A percentile compares a stretch with the other conserved stretches of the same genome.
Conservation (phyloP, 768 basidiomycete genomes). For the Rhodotorula kratochvilovae region DNA sequence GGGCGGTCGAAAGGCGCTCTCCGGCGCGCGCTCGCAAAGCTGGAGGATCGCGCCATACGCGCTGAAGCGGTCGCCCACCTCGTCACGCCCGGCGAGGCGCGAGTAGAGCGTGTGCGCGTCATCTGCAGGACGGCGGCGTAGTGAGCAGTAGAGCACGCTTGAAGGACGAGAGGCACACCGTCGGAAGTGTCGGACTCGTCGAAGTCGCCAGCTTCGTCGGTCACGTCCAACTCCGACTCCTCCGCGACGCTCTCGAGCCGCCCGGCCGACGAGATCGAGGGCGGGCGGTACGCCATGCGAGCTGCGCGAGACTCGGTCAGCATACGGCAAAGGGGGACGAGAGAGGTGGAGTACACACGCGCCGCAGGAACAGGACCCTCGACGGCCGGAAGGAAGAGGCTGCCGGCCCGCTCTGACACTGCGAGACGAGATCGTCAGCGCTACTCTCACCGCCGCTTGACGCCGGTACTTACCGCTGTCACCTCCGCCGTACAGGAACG, state of each 20-base stretch:
- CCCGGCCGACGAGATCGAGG: too few species aligned
- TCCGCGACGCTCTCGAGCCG: background rate
- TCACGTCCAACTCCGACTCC: background rate
- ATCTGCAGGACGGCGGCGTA: background rate
- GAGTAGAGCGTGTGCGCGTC: conserved; percentile 7
- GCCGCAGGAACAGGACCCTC: background rate
- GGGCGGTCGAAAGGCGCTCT: conserved; percentile 14
- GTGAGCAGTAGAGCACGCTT: background rate
- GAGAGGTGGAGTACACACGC: too few species aligned
- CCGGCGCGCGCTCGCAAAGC: conserved; percentile 17
- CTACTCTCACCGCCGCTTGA: too few species aligned
- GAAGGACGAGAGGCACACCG: background rate
- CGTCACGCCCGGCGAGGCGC: background rate
- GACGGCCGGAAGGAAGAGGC: conserved; percentile 9
- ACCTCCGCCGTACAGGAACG: conserved; percentile 12
- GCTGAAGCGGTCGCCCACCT: conserved; percentile 20
- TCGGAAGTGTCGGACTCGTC: background rate
- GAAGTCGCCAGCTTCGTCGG: background rate
- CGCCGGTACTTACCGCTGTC: background rate
- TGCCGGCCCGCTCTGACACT: background rate
- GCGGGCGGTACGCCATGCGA: too few species aligned
- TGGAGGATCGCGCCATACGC: conserved; percentile 18
- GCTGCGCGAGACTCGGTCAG: too few species aligned
- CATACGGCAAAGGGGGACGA: too few species aligned
- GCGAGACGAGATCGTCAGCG: background rate